Base-by-base conservation (phyloP, 139 green algal genomes). In the Closterium sp. region DNA sequence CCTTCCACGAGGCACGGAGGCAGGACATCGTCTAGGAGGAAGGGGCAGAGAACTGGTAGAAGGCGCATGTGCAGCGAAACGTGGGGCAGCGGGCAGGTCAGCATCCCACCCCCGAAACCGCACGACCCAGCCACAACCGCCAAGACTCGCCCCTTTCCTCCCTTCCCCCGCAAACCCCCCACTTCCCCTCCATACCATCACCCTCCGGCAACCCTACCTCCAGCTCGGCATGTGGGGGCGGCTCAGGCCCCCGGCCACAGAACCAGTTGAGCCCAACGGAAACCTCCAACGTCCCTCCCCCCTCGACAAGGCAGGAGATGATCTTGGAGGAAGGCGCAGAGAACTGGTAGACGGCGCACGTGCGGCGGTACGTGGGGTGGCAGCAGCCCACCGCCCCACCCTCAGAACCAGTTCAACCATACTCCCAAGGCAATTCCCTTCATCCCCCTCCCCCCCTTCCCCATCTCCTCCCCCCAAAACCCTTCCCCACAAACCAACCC, bases 241-340 rank as follows among this genome's bases (percentile, higher is more conserved):
- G 23, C 8, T 38, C 38, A 35, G 87, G 90, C 2, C 64, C 88
- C 0, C 95, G 94, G 25, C 91, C 89, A 90, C 91, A 95, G 92
- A 88, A 96, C 97, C 97, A 98, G 86, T 97, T 97, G 93, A 98
- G 96, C 28, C 95, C 96, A 35, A 98, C 66, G 0, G 97, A 97
- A 7, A 98, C 43, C 95, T 99, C 97, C 86, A 98, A 91, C 0
- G 96, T 97, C 84, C 85, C 38, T 12, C 95, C 96, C 0, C 76
- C 91, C 0, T 94, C 87, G 66, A 98, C 96, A 8, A 87, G 12
- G 30, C 90, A 33, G 30, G 84, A 31, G 33, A 88, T 23, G 3
- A 30, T 10, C 33, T 90, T 89, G 36, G 23, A 89, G 30, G 36
- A 64, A 3, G 33, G 90, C 34, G 90, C 34, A 19, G 85, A 8